phyloP scores from a whole-genome alignment of 352 stramenopile species.

The Lagenidium giganteum region DNA sequence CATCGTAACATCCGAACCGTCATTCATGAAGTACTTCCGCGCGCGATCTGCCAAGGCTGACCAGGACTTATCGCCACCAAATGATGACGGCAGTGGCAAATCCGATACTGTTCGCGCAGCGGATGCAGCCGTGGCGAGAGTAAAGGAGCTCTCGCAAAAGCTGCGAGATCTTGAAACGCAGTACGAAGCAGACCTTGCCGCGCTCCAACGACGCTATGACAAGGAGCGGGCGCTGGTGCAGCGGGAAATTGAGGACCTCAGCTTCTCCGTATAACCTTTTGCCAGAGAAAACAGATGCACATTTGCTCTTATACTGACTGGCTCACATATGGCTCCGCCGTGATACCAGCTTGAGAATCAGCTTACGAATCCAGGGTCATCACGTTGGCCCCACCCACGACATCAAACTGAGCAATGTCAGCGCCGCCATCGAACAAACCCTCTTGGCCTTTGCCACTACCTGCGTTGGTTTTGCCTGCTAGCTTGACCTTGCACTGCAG shows the following conservation, averaged over 20 bases:
- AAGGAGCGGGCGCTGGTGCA: conserved; percentile 46
- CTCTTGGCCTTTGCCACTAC: conserved; percentile 15
- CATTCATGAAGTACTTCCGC: conserved; percentile 85
- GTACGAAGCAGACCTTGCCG: conserved; percentile 36
- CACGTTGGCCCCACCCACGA: conserved; percentile 74
- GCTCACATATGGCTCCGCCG: no score
- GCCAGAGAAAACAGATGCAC: no score
- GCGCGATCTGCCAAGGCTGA: conserved; percentile 29
- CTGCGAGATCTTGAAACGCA: conserved; percentile 48
- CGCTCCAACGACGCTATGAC: conserved; percentile 32
- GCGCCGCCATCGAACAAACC: conserved; percentile 51
- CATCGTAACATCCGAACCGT: conserved; percentile 31
- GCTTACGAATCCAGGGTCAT: conserved; percentile 71
- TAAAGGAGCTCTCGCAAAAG: conserved; percentile 32
- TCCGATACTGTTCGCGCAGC: conserved; percentile 20
- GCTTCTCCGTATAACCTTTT: no score
- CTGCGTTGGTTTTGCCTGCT: conserved; percentile 19
- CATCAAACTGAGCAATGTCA: conserved; percentile 73
- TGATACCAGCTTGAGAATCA: conserved; percentile 9
- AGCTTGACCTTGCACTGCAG: conserved; percentile 75
- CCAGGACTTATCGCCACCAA: conserved; percentile 7
- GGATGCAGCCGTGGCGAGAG: conserved; percentile 3
- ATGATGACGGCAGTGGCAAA: conserved; percentile 6
- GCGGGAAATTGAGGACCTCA: conserved; percentile 34
- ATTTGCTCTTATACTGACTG: no score